These are phyloP conservation scores for Pleurotus citrinopileatus DNA, from an alignment of 768 basidiomycete species.

Conservation along the genomic window DNA sequence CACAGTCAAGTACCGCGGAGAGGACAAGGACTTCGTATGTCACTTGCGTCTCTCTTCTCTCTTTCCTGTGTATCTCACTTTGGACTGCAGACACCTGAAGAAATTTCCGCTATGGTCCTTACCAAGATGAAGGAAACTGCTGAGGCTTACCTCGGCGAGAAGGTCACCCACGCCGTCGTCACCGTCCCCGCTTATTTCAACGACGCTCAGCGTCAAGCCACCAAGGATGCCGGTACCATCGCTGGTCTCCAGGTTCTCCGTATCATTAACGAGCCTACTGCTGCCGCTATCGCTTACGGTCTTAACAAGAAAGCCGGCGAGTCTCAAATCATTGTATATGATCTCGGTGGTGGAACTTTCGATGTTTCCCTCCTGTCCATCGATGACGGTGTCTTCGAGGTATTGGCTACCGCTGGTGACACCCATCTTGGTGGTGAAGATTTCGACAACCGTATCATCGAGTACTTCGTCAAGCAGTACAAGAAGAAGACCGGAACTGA, in stretches of 20 bases:
- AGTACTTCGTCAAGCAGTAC: conserved; percentile 85
- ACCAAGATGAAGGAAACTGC: conserved; percentile 99
- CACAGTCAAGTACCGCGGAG: conserved; percentile 74
- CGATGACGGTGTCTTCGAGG: conserved; percentile 91
- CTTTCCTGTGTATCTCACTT: background rate
- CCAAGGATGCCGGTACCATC: conserved; percentile 96
- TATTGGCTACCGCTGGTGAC: conserved; percentile 89
- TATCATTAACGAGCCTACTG: conserved; percentile 98
- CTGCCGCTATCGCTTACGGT: conserved; percentile 97
- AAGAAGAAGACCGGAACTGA: conserved; percentile 92
- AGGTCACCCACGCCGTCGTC: conserved; percentile 96
- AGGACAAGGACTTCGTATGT: conserved; percentile 80
- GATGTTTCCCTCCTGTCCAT: conserved; percentile 96
- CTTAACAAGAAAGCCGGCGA: conserved; percentile 95
- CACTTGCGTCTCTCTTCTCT: background rate
- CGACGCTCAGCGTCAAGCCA: conserved; percentile 98
- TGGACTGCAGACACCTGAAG: conserved; percentile 72
- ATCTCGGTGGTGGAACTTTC: conserved; percentile 98
- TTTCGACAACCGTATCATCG: conserved; percentile 92
- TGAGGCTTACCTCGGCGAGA: conserved; percentile 94
- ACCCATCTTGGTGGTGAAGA: conserved; percentile 96
- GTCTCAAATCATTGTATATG: conserved; percentile 96
- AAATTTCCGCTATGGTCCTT: conserved; percentile 94
- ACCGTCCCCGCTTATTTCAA: conserved; percentile 99
- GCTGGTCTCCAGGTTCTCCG: conserved; percentile 93